A percentile compares a stretch with the other conserved stretches of the same genome.
These are phyloP conservation scores for Strigomonas galati DNA, from an alignment of 208 protist species.

Conservation along the genomic window DNA sequence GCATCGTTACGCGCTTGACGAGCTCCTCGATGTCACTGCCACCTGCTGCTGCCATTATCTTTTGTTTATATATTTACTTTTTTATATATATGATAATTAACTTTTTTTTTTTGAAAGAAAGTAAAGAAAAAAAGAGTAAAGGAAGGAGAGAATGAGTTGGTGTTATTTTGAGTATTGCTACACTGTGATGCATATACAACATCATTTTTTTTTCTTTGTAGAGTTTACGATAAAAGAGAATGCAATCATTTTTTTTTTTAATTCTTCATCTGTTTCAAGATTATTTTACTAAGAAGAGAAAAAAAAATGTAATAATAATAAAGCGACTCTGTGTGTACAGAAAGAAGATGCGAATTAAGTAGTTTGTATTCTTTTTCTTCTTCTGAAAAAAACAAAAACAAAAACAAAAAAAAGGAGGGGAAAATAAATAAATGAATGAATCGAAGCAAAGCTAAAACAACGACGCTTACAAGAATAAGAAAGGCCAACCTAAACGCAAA, in stretches of 20 bases:
- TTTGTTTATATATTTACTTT: slow-evolving; percentile 7
- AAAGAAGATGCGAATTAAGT: not conserved
- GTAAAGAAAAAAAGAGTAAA: slow-evolving; percentile 2
- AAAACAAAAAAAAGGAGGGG: slow-evolving; percentile 5
- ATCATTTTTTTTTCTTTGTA: too few species aligned
- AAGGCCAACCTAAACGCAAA: slow-evolving; percentile 4
- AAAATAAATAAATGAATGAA: not conserved
- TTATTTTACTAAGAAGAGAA: not conserved
- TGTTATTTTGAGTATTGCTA: too few species aligned
- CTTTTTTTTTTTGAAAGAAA: slow-evolving; percentile 5
- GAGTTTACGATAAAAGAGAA: too few species aligned
- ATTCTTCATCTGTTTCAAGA: not conserved
- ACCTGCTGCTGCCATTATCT: slow-evolving; percentile 48
- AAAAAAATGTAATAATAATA: slow-evolving; percentile 8
- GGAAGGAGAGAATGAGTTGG: too few species aligned
- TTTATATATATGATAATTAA: not conserved
- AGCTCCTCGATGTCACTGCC: slow-evolving; percentile 95
- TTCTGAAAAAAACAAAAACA: slow-evolving; percentile 10
- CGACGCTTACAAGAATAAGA: too few species aligned
- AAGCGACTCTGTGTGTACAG: not conserved
- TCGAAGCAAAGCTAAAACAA: too few species aligned
- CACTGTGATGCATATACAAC: too few species aligned
- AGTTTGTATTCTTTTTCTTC: not conserved
- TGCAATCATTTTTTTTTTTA: slow-evolving; percentile 4
- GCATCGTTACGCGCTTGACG: slow-evolving; percentile 92